Evolutionary conservation across 768 basidiomycete species (phyloP), one percentile per base, ranked within the genome.

Genomic region (Hortiboletus flavorubellus): DNA sequence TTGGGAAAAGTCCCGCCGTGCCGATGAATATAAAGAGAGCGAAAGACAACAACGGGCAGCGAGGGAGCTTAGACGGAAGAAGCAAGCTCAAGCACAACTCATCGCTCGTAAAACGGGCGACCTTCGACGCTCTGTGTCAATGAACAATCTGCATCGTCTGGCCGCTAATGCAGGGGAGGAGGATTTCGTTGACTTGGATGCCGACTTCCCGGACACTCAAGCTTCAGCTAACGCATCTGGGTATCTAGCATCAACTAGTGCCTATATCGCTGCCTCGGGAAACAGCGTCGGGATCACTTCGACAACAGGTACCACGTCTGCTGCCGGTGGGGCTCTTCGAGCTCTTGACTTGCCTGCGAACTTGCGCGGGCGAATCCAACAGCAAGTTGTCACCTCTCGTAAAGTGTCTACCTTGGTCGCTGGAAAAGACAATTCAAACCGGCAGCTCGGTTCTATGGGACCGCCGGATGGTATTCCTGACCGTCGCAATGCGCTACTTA

Each of bases 261-360:
- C 78, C 12, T 93, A 93, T 67, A 79, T 91, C 53, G 93, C 93
- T 37, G 96, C 96, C 2, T 98, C 95, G 8, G 95, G 95, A 7
- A 98, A 99, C 73, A 94, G 91, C 59, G 93, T 98, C 44, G 80
- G 83, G 38, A 86, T 98, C 64, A 94, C 96, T 2, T 97, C 94
- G 3, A 89, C 87, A 23, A 88, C 90, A 38, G 93, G 91, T 1
- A 95, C 93, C 5, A 91, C 90, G 2, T 90, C 90, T 7, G 82
- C 80, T 11, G 73, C 80, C 11, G 80, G 82, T 3, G 61, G 64
- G 30, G 63, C 76, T 4, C 70, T 77, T 34, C 75, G 80, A 48
- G 76, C 73, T 39, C 59, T 78, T 41, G 77, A 82, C 38, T 68
- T 88, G 31, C 79, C 87, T 5, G 68, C 80, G 4, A 69, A 76